Conservation (phyloP, 331 rosid species). For the Quercus lobata region DNA sequence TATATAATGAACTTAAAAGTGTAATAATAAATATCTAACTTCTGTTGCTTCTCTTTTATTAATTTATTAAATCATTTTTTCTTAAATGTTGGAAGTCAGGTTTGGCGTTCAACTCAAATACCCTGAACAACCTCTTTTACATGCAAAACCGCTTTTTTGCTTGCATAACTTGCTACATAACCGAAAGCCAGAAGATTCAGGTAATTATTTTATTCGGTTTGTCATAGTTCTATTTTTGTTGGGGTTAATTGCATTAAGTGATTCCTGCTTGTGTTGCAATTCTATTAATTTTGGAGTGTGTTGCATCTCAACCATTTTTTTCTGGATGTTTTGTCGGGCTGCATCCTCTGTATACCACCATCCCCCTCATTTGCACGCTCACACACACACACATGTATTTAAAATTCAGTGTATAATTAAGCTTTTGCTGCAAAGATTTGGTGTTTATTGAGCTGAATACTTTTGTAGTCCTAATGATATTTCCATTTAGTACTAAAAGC, state of each 20-base stretch:
- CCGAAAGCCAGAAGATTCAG: conserved; percentile 58
- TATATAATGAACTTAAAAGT: neutral
- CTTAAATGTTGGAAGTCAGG: conserved; percentile 41
- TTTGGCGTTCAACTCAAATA: conserved; percentile 55
- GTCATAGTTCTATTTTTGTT: neutral
- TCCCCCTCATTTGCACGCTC: too few relatives aligned
- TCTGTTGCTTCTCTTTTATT: neutral
- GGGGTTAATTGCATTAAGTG: neutral
- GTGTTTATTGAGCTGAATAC: neutral
- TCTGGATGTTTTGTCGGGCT: neutral
- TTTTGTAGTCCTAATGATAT: neutral
- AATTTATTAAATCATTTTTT: neutral
- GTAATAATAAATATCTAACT: neutral
- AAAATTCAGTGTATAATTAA: neutral
- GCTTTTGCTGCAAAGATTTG: neutral
- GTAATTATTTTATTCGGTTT: conserved; percentile 37
- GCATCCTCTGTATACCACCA: neutral
- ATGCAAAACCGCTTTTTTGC: conserved; percentile 62
- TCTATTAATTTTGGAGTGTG: neutral
- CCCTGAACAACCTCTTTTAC: conserved; percentile 82
- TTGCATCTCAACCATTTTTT: neutral
- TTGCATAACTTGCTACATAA: conserved; percentile 77
- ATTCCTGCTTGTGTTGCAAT: neutral
- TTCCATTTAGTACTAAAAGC: neutral
- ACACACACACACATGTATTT: neutral